Percentiles rank a stretch among this genome's conserved stretches.
Conservation (phyloP, 2,329 filamentous ascomycete species). For the Phaeoacremonium minimum region DNA sequence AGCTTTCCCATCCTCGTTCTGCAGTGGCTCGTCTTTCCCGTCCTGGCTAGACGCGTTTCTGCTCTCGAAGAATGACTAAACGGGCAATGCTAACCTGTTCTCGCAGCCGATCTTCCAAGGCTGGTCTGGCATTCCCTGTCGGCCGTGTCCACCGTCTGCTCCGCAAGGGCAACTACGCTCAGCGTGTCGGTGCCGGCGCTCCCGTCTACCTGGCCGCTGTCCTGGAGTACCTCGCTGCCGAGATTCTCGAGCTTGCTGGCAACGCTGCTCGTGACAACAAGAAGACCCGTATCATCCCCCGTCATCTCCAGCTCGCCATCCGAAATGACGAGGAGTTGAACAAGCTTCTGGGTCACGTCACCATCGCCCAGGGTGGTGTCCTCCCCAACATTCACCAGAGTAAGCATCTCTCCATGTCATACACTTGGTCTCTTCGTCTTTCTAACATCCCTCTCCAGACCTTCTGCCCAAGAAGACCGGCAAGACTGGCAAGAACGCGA, state of each 20-base stretch:
- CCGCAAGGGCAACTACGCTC: conserved; percentile 98
- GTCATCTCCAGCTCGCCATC: conserved; percentile 98
- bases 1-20: no score
- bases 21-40: conserved; percentile 11
- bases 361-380: conserved; percentile 95
- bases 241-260: conserved; percentile 97
- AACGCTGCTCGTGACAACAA: conserved; percentile 99
- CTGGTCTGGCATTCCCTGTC: conserved; percentile 96
- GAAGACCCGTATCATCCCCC: conserved; percentile 99
- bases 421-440: not conserved
- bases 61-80: no score
- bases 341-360: conserved; percentile 95
- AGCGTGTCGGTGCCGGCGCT: conserved; percentile 98
- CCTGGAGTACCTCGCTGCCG: conserved; percentile 95
- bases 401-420: conserved; percentile 43
- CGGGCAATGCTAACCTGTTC: conserved; percentile 6
- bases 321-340: conserved; percentile 99
- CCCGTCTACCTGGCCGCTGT: conserved; percentile 97
- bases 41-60: conserved; percentile 2
- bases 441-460: conserved; percentile 52
- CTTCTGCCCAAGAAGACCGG: conserved; percentile 98
- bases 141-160: conserved; percentile 99
- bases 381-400: conserved; percentile 96
- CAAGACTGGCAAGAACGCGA: conserved; percentile 88
- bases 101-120: conserved; percentile 92